phyloP scores from a whole-genome alignment of 2,329 filamentous ascomycete species.

The Nemania sp. region DNA sequence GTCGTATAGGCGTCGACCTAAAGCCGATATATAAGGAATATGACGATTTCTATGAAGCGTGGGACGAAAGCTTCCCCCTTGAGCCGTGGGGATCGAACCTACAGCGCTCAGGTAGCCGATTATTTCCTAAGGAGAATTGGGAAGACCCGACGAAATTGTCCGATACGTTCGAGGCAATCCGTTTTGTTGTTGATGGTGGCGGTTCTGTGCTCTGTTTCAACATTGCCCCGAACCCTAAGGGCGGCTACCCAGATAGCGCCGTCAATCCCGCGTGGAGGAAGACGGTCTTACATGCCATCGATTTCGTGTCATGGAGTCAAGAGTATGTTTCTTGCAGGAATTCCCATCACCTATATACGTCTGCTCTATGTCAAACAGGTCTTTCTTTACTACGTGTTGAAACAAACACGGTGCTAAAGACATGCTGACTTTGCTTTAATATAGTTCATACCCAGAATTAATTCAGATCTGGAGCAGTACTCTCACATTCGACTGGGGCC shows the following conservation, averaged over 20 bases:
- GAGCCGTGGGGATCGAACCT: slow-evolving; percentile 50
- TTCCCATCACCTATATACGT: not conserved
- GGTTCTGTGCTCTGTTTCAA: slow-evolving; percentile 50
- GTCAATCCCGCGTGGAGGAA: slow-evolving; percentile 56
- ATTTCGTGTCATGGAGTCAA: slow-evolving; percentile 39
- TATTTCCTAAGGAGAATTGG: slow-evolving; percentile 58
- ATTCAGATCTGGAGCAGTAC: slow-evolving; percentile 45
- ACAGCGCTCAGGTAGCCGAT: slow-evolving; percentile 53
- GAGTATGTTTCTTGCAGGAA: slow-evolving; percentile 26
- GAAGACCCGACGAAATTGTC: slow-evolving; percentile 51
- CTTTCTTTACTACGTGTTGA: not conserved
- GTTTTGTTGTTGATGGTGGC: slow-evolving; percentile 50
- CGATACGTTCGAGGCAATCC: slow-evolving; percentile 52
- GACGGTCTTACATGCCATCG: slow-evolving; percentile 47
- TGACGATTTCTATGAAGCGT: slow-evolving; percentile 55
- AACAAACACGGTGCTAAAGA: not conserved
- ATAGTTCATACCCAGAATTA: slow-evolving; percentile 45
- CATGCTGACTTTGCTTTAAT: slow-evolving; percentile 30
- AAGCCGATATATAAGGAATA: slow-evolving; percentile 54
- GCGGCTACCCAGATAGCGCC: slow-evolving; percentile 51
- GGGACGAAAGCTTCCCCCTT: slow-evolving; percentile 45
- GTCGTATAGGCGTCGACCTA: slow-evolving; percentile 50
- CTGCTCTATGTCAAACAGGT: not conserved
- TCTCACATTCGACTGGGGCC: slow-evolving; percentile 45
- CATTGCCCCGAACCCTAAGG: slow-evolving; percentile 43